Evolutionary conservation across 129 eudicot genomes (phyloP).

Genomic region (Solidago caesia): DNA sequence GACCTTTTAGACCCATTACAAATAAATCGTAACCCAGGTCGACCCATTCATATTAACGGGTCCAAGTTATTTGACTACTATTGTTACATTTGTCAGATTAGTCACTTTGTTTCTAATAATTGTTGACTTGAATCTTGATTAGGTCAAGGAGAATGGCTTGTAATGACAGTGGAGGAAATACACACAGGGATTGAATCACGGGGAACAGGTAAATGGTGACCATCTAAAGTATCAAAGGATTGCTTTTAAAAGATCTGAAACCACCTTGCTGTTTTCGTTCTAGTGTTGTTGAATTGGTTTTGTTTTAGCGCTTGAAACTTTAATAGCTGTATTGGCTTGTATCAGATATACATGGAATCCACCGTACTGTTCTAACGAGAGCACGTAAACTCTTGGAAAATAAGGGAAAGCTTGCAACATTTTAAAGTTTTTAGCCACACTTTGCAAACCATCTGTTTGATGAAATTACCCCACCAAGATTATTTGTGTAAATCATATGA

Average conservation of each 20-base stretch:
- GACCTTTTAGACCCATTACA: slow-evolving; percentile 42
- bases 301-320: background rate
- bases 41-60: too few species aligned
- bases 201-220: slow-evolving; percentile 64
- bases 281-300: background rate
- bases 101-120: slow-evolving; percentile 4
- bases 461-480: too few species aligned
- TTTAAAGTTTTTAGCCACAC: too few species aligned
- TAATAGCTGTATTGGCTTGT: slow-evolving; percentile 1
- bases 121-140: slow-evolving; percentile 13
- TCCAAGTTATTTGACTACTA: too few species aligned
- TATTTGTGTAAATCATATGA: too few species aligned
- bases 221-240: slow-evolving; percentile 2
- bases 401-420: slow-evolving; percentile 78
- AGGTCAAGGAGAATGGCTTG: slow-evolving; percentile 89
- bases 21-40: slow-evolving; percentile 10
- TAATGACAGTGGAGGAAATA: slow-evolving; percentile 85
- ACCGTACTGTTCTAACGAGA: slow-evolving; percentile 74
- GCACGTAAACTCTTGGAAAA: slow-evolving; percentile 77
- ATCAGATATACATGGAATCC: slow-evolving; percentile 89
- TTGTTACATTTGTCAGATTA: background rate
- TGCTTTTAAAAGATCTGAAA: slow-evolving; percentile 10
- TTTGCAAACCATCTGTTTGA: too few species aligned
- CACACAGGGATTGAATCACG: slow-evolving; percentile 77
- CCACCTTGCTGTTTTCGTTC: background rate